Evolutionary conservation across 352 stramenopile genomes (phyloP).

Genomic region (Globisporangium iwayamae): DNA sequence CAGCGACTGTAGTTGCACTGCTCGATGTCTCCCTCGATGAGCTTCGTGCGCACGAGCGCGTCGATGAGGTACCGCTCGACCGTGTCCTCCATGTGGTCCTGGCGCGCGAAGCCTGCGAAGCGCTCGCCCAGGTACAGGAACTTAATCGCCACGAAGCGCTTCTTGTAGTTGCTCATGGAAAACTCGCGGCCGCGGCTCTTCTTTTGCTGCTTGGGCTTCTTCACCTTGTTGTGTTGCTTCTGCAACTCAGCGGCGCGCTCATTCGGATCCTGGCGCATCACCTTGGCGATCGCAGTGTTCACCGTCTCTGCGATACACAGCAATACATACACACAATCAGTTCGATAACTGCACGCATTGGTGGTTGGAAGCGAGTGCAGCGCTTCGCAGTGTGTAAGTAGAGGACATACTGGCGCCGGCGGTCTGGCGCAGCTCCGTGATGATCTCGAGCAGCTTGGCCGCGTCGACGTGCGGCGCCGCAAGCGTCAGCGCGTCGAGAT

Average conservation of each 20-base stretch:
- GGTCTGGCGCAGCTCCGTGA: conserved; percentile 53
- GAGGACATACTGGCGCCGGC: conserved; percentile 56
- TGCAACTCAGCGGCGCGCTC: conserved; percentile 2
- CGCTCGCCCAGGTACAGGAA: conserved; percentile 87
- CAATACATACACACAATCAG: conserved; percentile 2
- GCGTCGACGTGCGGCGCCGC: conserved; percentile 30
- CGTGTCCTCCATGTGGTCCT: conserved; percentile 89
- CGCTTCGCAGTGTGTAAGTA: background rate
- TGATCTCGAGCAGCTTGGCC: conserved; percentile 60
- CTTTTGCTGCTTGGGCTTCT: conserved; percentile 44
- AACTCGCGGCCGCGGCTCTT: conserved; percentile 50
- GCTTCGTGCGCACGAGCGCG: conserved; percentile 88
- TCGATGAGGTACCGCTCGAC: conserved; percentile 93
- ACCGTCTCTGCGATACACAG: conserved; percentile 39
- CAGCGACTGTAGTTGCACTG: conserved; percentile 92
- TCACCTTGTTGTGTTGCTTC: conserved; percentile 29
- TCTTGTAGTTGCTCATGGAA: conserved; percentile 72
- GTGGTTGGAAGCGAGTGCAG: background rate
- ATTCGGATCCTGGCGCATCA: conserved; percentile 33
- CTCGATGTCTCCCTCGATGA: conserved; percentile 83
- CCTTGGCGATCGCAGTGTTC: conserved; percentile 65
- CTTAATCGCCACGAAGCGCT: conserved; percentile 74
- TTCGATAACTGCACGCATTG: background rate
- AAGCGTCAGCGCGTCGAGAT: conserved; percentile 29
- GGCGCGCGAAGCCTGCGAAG: conserved; percentile 85